Evolutionary conservation across 2,329 filamentous ascomycete genomes (phyloP).

Genomic region (Curvularia spicifera): DNA sequence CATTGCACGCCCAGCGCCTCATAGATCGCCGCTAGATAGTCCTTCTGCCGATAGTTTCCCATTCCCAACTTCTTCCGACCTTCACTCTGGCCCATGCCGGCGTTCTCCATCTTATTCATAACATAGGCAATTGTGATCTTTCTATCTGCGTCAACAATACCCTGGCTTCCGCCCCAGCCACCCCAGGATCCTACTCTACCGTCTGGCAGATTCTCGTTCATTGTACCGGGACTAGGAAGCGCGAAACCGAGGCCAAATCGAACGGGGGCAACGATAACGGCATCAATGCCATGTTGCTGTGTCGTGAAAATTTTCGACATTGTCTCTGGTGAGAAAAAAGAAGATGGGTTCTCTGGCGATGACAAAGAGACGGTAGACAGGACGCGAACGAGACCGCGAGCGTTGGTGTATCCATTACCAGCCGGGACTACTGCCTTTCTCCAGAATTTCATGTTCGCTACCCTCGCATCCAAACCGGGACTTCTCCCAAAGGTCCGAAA

Average conservation of each 20-base stretch:
- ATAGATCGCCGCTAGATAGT: slow-evolving; percentile 21
- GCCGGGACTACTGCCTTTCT: slow-evolving; percentile 9
- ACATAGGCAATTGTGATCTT: slow-evolving; percentile 24
- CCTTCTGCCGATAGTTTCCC: slow-evolving; percentile 15
- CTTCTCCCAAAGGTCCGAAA: slow-evolving; percentile 17
- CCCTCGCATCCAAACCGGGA: slow-evolving; percentile 12
- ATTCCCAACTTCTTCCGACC: slow-evolving; percentile 3
- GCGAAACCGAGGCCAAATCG: slow-evolving; percentile 23
- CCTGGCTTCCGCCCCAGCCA: slow-evolving; percentile 27
- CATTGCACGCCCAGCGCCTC: slow-evolving; percentile 13
- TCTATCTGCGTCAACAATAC: slow-evolving; percentile 23
- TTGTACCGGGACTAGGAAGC: slow-evolving; percentile 5
- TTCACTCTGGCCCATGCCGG: neutral
- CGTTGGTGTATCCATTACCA: slow-evolving; percentile 24
- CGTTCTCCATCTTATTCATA: slow-evolving; percentile 31
- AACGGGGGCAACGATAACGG: slow-evolving; percentile 7
- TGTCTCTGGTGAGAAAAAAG: slow-evolving; percentile 17
- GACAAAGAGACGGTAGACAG: slow-evolving; percentile 18
- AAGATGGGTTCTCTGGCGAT: neutral
- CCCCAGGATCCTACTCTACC: slow-evolving; percentile 26
- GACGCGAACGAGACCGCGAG: slow-evolving; percentile 17
- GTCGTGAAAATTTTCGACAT: slow-evolving; percentile 23
- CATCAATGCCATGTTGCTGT: slow-evolving; percentile 16
- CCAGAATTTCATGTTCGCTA: slow-evolving; percentile 13
- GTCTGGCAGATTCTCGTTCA: slow-evolving; percentile 16